These are phyloP conservation scores for Taphrina flavorubra DNA, from an alignment of 1,139 yeast species.

Conservation along the genomic window DNA sequence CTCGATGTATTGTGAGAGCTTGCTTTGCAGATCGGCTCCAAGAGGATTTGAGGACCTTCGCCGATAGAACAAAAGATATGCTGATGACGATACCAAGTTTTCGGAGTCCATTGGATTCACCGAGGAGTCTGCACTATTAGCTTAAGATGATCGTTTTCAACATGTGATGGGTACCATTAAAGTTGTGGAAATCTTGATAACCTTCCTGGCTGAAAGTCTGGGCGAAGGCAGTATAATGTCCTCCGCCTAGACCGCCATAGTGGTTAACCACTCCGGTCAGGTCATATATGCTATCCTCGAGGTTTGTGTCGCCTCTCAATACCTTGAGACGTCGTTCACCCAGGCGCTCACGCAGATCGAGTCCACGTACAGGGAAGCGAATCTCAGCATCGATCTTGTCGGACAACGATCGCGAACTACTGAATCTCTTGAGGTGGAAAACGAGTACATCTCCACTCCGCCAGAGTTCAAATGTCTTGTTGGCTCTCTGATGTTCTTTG, in stretches of 20 bases:
- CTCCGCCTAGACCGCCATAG: constrained; percentile 96
- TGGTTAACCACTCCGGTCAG: constrained; percentile 93
- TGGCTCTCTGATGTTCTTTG: constrained; percentile 86
- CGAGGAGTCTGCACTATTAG: constrained; percentile 58
- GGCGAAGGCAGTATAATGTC: constrained; percentile 92
- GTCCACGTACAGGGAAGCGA: constrained; percentile 82
- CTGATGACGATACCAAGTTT: constrained; percentile 73
- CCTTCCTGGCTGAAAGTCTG: constrained; percentile 71
- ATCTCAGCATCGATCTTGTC: constrained; percentile 87
- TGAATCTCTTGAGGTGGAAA: constrained; percentile 88
- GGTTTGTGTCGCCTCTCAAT: constrained; percentile 52
- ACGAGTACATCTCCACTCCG: constrained; percentile 86
- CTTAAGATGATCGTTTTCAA: background rate
- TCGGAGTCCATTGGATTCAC: constrained; percentile 67
- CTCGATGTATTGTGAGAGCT: constrained; percentile 12
- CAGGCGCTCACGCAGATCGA: constrained; percentile 70
- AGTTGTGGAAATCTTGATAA: constrained; percentile 75
- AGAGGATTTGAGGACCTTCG: constrained; percentile 54
- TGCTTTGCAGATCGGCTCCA: constrained; percentile 12
- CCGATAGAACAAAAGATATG: constrained; percentile 84
- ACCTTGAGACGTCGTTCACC: constrained; percentile 51
- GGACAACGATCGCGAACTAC: constrained; percentile 80
- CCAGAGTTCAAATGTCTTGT: constrained; percentile 91
- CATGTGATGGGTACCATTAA: constrained; percentile 59
- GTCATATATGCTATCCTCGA: constrained; percentile 64